These are phyloP conservation scores for Dipteronia dyeriana DNA, from an alignment of 345 rosid species.

Conservation along the genomic window DNA sequence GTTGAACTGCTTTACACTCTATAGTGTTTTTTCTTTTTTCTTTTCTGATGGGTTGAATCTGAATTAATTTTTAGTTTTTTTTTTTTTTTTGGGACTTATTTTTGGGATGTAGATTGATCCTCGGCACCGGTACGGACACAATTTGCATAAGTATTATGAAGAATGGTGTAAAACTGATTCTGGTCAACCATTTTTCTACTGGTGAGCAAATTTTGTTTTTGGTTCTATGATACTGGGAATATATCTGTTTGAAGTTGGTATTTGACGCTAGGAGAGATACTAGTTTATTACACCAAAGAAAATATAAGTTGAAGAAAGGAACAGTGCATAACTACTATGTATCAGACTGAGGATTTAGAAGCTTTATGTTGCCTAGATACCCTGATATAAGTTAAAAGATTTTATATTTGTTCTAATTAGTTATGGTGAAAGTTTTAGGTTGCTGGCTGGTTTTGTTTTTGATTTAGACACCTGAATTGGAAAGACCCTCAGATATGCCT, in stretches of 20 bases:
- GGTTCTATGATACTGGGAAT: neutral
- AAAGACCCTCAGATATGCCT: neutral
- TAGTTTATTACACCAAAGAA: neutral
- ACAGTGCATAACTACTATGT: neutral
- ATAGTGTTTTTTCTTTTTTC: neutral
- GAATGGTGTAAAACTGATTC: constrained; percentile 75
- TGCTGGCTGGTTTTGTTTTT: neutral
- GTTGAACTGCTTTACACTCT: neutral
- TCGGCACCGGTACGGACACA: constrained; percentile 89
- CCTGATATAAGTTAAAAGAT: neutral
- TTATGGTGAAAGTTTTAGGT: neutral
- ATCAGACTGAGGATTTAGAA: neutral
- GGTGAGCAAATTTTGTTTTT: constrained; percentile 41
- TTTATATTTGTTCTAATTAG: neutral
- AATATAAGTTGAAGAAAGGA: neutral
- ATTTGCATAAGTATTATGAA: constrained; percentile 69
- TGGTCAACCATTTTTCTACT: constrained; percentile 90
- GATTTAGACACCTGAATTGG: neutral
- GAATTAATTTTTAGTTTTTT: neutral
- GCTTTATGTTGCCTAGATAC: neutral
- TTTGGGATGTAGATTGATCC: constrained; percentile 72
- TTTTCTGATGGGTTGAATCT: neutral
- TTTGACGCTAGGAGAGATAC: no score
- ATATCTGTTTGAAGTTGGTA: neutral
- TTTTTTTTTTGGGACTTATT: neutral